Base-by-base conservation (phyloP, 2,329 filamentous ascomycete genomes). In the Zarea fungicola region DNA sequence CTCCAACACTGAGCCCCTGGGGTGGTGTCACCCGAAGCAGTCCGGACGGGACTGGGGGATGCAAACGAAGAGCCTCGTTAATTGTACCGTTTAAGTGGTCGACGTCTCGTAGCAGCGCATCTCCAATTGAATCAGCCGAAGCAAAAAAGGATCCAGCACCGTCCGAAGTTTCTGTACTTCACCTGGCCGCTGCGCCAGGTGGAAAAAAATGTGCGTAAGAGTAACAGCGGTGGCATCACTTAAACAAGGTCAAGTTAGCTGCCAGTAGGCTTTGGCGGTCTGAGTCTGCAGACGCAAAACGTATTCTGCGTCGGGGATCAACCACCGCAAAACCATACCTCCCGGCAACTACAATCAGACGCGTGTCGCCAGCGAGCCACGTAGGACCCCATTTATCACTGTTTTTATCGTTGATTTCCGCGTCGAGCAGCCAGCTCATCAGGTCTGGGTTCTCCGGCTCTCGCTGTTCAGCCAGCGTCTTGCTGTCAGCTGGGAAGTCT, bases 161-260 rank as follows among this genome's bases (percentile, higher is more conserved):
- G 62, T 58, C 21, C 68, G 64, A 14, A 78, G 58, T 50, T 71
- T 73, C 8, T 57, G 34, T 50, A 63, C 72, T 4, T 72, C 32
- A 54, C 58, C 28, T 47, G 60, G 58, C 55, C 67, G 39, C 25
- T 59, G 37, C 46, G 59, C 62, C 42, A 75, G 58, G 54, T 70
- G 46, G 56, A 59, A 56, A 35, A 70, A 66, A 0, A 62, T 49
- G 49, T 61, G 57, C 9, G 60, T 58, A n/a, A 70, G 52, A 6
- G 64, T 57, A 10, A 59, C 55, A 1, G 66, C 62, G 1, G 65
- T 67, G 3, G 68, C 69, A 47, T 71, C 68, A n/a, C 60, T 58
- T n/a, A n/a, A n/a, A n/a, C n/a, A n/a, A 25, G n/a, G 50, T 29
- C 10, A 7, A 6, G 32, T 35, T 35, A 35, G 14, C 14, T 16